Percentiles rank a stretch among this genome's conserved stretches.
These are phyloP conservation scores for Cyberlindnera maritima DNA, from an alignment of 805 yeast species.

Conservation along the genomic window DNA sequence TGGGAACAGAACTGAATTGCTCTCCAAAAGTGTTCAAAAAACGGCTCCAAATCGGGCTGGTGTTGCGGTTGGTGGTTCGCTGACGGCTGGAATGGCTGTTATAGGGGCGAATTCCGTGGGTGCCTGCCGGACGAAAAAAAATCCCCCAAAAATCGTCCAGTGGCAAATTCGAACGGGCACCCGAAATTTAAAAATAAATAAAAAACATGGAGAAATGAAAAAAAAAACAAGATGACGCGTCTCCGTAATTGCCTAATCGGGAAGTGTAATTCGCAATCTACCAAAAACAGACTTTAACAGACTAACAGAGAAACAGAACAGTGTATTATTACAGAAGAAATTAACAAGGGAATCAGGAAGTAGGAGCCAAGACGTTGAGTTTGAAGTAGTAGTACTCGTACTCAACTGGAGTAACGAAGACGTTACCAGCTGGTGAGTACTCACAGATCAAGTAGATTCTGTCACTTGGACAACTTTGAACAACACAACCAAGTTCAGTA, in stretches of 20 bases:
- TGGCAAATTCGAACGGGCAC: slow-evolving; percentile 15
- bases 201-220: background rate
- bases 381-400: slow-evolving; percentile 37
- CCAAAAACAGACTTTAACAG: too few relatives aligned
- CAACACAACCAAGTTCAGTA: slow-evolving; percentile 62
- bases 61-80: too few relatives aligned
- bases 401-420: slow-evolving; percentile 26
- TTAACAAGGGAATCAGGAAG: background rate
- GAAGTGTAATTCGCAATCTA: background rate
- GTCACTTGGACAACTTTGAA: slow-evolving; percentile 16
- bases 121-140: background rate
- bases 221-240: background rate
- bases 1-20: too few relatives aligned
- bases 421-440: slow-evolving; percentile 55
- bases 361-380: slow-evolving; percentile 42
- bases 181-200: background rate
- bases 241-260: slow-evolving; percentile 1
- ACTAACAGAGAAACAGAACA: background rate
- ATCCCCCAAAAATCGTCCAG: slow-evolving; percentile 1
- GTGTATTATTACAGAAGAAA: background rate
- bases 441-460: slow-evolving; percentile 69
- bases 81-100: too few relatives aligned
- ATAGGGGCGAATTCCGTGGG: too few relatives aligned
- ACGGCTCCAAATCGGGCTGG: too few relatives aligned
- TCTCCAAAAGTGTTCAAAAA: too few relatives aligned